These are phyloP conservation scores for Stephania yunnanensis DNA, from an alignment of 164 flowering plant genomes.

Conservation along the genomic window DNA sequence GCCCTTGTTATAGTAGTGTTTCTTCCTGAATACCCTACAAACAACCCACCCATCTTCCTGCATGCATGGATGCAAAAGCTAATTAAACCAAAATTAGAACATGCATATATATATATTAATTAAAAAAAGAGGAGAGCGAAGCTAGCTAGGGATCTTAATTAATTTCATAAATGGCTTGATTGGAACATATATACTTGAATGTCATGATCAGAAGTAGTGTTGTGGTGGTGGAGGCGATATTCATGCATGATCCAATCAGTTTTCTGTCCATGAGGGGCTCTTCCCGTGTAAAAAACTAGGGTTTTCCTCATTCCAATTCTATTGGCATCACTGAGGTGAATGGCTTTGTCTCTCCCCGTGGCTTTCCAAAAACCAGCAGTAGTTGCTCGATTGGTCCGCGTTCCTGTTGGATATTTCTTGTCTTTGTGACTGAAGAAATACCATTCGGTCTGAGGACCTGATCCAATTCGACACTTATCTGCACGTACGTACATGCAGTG, in stretches of 20 bases:
- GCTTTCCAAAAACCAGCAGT: conserved; percentile 92
- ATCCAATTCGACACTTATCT: conserved; percentile 54
- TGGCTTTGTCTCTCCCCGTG: conserved; percentile 82
- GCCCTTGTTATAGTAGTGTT: conserved; percentile 35
- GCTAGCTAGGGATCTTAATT: too few species aligned
- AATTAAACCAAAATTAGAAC: too few species aligned
- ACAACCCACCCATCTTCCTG: conserved; percentile 96
- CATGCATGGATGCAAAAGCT: not conserved
- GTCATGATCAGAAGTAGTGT: conserved; percentile 7
- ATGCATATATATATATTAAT: too few species aligned
- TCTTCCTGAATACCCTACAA: conserved; percentile 81
- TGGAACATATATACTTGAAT: conserved; percentile 30
- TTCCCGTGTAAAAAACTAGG: conserved; percentile 55
- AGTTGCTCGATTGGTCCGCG: conserved; percentile 64
- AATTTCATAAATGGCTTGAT: too few species aligned
- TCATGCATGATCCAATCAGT: conserved; percentile 70
- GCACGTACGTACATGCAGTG: conserved; percentile 3
- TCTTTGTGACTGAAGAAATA: conserved; percentile 78
- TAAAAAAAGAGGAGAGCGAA: too few species aligned
- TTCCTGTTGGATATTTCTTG: conserved; percentile 90
- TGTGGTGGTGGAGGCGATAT: conserved; percentile 57
- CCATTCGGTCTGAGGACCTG: conserved; percentile 80
- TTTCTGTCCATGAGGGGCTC: conserved; percentile 59
- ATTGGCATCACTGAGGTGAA: conserved; percentile 43
- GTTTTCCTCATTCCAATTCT: conserved; percentile 61